Conservation (phyloP, 2,329 filamentous ascomycete genomes). For the Phoma sp. region DNA sequence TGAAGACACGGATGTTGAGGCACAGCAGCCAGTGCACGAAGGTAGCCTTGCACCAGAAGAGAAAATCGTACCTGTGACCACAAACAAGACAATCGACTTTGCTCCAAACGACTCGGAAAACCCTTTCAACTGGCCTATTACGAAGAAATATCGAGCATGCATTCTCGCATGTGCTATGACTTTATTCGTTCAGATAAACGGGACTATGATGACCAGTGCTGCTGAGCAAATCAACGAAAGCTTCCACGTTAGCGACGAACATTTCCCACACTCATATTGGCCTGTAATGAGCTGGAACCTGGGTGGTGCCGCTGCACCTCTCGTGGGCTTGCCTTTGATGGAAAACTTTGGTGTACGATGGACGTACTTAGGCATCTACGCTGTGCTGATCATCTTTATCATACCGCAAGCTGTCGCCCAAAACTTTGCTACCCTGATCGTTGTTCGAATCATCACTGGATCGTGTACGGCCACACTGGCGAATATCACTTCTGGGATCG, state of each 20-base stretch:
- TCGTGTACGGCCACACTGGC: constrained; percentile 54
- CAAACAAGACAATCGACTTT: constrained; percentile 25
- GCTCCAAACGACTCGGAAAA: constrained; percentile 35
- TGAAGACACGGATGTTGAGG: constrained; percentile 2
- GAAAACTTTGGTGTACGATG: constrained; percentile 55
- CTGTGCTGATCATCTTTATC: constrained; percentile 52
- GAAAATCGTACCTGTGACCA: background rate
- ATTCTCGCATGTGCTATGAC: constrained; percentile 54
- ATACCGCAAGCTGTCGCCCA: constrained; percentile 54
- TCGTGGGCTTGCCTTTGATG: constrained; percentile 54
- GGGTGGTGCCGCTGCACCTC: constrained; percentile 52
- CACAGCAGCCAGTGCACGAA: background rate
- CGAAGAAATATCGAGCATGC: constrained; percentile 54
- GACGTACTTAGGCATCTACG: constrained; percentile 53
- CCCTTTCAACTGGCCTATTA: constrained; percentile 52
- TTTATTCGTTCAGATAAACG: constrained; percentile 42
- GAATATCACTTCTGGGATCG: constrained; percentile 48
- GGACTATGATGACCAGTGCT: constrained; percentile 44
- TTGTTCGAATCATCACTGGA: constrained; percentile 55
- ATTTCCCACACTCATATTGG: constrained; percentile 53
- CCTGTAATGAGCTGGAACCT: constrained; percentile 53
- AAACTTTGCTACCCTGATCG: constrained; percentile 56
- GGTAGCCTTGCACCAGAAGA: background rate
- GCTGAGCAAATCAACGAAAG: constrained; percentile 48
- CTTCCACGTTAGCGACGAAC: constrained; percentile 49